phyloP scores from a whole-genome alignment of 2,329 filamentous ascomycete genomes.

The Aspergillus amoenus region DNA sequence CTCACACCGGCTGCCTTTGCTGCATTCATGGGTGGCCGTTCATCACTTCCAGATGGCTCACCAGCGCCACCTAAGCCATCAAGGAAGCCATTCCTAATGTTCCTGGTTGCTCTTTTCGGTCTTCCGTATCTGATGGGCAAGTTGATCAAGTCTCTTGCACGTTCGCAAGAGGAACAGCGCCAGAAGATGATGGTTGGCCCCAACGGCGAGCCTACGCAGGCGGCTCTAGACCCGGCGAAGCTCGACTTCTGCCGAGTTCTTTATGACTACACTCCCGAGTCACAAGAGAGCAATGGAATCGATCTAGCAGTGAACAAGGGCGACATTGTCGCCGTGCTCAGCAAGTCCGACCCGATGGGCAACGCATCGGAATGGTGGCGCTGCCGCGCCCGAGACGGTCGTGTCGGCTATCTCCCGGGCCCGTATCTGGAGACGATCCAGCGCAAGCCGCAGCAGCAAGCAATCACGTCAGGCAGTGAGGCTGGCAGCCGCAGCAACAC shows the following conservation, averaged over 20 bases:
- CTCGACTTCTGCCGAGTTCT: constrained; percentile 94
- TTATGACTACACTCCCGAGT: constrained; percentile 88
- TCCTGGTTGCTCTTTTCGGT: constrained; percentile 89
- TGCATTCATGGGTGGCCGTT: constrained; percentile 72
- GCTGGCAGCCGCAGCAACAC: constrained; percentile 54
- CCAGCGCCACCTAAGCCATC: constrained; percentile 71
- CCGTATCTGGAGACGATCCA: constrained; percentile 83
- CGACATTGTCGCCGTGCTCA: constrained; percentile 89
- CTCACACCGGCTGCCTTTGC: constrained; percentile 91
- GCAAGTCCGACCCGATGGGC: constrained; percentile 88
- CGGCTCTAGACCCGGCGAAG: constrained; percentile 76
- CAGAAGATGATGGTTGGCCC: constrained; percentile 52
- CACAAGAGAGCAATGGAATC: constrained; percentile 63
- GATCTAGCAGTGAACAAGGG: constrained; percentile 93
- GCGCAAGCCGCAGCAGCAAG: constrained; percentile 48
- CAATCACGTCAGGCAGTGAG: constrained; percentile 41
- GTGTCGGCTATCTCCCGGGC: constrained; percentile 86
- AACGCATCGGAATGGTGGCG: constrained; percentile 97
- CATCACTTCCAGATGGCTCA: constrained; percentile 63
- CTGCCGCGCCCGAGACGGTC: constrained; percentile 84
- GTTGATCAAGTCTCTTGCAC: constrained; percentile 80
- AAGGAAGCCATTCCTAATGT: constrained; percentile 94
- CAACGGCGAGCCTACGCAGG: constrained; percentile 42
- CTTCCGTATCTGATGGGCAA: constrained; percentile 97
- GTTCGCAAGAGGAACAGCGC: constrained; percentile 77